A percentile compares a stretch with the other conserved stretches of the same genome.
phyloP scores from a whole-genome alignment of 345 rosid genomes.

The Litchi chinensis region DNA sequence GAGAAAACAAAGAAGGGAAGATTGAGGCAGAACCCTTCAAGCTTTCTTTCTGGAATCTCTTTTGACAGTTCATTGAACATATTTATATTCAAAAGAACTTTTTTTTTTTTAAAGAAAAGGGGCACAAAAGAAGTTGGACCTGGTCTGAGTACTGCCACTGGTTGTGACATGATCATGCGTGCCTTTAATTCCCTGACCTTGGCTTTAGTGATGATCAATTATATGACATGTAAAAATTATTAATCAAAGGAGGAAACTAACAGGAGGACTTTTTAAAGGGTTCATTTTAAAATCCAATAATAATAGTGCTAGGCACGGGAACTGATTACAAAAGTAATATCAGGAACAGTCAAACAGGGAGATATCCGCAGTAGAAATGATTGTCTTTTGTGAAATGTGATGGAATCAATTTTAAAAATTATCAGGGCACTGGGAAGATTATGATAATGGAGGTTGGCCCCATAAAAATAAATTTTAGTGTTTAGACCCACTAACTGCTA shows the following conservation, averaged over 20 bases:
- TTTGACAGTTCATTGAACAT: slow-evolving; percentile 36
- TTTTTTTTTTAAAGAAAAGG: too few relatives aligned
- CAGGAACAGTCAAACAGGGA: too few relatives aligned
- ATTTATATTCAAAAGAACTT: slow-evolving; percentile 8
- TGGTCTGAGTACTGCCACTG: slow-evolving; percentile 23
- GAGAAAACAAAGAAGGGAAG: slow-evolving; percentile 19
- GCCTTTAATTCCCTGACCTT: slow-evolving; percentile 24
- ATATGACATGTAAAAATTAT: not conserved
- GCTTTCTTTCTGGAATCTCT: slow-evolving; percentile 25
- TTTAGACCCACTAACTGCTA: slow-evolving; percentile 38
- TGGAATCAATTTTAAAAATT: not conserved
- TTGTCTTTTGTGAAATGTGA: slow-evolving; percentile 17
- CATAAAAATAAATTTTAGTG: slow-evolving; percentile 34
- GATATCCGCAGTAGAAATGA: too few relatives aligned
- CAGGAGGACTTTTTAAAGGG: not conserved
- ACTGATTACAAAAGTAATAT: too few relatives aligned
- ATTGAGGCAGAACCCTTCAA: slow-evolving; percentile 32
- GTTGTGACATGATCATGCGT: slow-evolving; percentile 30
- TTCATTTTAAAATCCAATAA: not conserved
- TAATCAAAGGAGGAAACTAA: not conserved
- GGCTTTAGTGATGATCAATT: slow-evolving; percentile 16
- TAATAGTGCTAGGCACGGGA: too few relatives aligned
- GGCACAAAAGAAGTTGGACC: slow-evolving; percentile 22
- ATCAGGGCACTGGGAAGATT: not conserved
- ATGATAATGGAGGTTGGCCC: slow-evolving; percentile 36